Evolutionary conservation across 257 asterid genomes (phyloP).

Genomic region (Striga asiatica): DNA sequence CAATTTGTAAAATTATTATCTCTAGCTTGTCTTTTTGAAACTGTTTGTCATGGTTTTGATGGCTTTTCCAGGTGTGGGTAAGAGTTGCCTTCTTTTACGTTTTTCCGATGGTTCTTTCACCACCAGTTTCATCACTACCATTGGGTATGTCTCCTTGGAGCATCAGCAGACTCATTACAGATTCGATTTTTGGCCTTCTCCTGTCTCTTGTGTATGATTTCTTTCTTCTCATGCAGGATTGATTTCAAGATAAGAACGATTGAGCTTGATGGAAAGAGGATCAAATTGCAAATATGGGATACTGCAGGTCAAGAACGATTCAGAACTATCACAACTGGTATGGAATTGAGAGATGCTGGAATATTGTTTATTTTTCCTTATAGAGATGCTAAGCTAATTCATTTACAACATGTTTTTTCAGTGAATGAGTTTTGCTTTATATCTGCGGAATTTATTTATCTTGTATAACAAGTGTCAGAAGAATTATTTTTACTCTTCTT

Average conservation of each 20-base stretch:
- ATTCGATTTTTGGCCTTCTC: background rate
- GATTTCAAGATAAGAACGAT: conserved; percentile 82
- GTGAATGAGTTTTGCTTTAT: background rate
- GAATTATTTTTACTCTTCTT: too few species aligned
- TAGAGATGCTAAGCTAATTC: background rate
- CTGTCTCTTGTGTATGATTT: background rate
- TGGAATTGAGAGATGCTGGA: conserved; percentile 6
- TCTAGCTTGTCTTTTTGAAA: background rate
- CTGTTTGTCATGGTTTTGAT: conserved; percentile 2
- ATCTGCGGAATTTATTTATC: background rate
- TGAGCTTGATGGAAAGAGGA: conserved; percentile 61
- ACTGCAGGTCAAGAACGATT: conserved; percentile 90
- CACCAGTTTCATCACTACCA: conserved; percentile 70
- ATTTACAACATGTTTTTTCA: background rate
- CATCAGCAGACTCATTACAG: background rate
- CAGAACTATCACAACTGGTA: conserved; percentile 77
- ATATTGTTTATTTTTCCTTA: background rate
- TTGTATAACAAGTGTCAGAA: background rate
- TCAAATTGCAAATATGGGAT: conserved; percentile 76
- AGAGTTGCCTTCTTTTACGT: conserved; percentile 97
- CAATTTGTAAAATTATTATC: background rate
- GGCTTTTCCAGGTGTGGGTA: conserved; percentile 72
- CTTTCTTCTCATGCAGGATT: conserved; percentile 30
- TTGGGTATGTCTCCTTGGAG: conserved; percentile 49
- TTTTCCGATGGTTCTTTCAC: conserved; percentile 84